phyloP scores from a whole-genome alignment of 2,329 filamentous ascomycete species.

The Dendrostoma leiphaemia region DNA sequence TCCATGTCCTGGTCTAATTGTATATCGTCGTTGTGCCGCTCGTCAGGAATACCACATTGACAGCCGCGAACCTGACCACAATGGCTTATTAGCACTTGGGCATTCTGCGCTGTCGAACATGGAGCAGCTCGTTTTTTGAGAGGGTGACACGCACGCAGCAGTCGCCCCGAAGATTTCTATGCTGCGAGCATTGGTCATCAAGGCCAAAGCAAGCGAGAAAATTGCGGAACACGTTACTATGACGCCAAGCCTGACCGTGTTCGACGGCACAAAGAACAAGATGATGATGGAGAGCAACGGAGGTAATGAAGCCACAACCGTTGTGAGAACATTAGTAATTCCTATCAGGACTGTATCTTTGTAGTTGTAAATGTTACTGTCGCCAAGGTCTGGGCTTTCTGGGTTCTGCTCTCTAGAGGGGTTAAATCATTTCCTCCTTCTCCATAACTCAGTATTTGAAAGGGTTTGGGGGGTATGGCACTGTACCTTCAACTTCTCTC shows the following conservation, averaged over 20 bases:
- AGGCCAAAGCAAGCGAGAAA: conserved; percentile 17
- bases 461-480: rapidly evolving
- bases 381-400: not conserved
- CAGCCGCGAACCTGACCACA: not conserved
- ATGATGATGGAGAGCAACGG: conserved; percentile 25
- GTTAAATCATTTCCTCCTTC: no score
- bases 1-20: no score
- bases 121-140: no score
- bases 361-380: conserved; percentile 18
- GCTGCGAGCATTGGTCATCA: conserved; percentile 19
- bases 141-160: conserved; percentile 22
- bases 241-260: conserved; percentile 25
- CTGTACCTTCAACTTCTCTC: conserved; percentile 10
- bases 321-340: conserved; percentile 21
- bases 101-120: not conserved
- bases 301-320: conserved; percentile 26
- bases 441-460: not conserved
- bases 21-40: not conserved
- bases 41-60: conserved; percentile 1
- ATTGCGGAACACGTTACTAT: conserved; percentile 16
- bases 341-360: conserved; percentile 10
- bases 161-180: conserved; percentile 21
- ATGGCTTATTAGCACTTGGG: not conserved
- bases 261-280: conserved; percentile 26
- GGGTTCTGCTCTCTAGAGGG: no score